Base-by-base conservation (phyloP, 208 protist species). In the Trypanosoma grayi region DNA sequence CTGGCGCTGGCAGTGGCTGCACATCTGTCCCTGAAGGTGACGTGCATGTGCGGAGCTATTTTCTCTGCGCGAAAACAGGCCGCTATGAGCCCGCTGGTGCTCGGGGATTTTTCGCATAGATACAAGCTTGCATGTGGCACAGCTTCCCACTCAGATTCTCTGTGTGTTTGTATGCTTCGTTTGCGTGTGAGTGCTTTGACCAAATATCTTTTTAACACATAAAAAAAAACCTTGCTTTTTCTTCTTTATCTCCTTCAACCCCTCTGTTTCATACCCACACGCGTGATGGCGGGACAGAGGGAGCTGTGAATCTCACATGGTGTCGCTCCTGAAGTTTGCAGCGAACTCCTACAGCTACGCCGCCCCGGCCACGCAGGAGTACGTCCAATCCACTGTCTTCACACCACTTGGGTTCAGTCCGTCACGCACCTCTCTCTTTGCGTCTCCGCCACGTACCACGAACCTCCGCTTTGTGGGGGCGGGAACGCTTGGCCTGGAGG, bases 51-150 rank as follows among this genome's bases (percentile, higher is more conserved):
- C 70, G 84, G 16, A 67, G 59, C 20, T 91, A 91, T 58, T 83
- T 83, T 55, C 67, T 91, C 8, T 87, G 64, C 24, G 20, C 48
- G 0, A 53, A 51, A 36, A 79, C 80, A 10, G 54, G 81, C 22
- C 67, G 80, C 24, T 91, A 78, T 44, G 75, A 87, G 60, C 77
- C 83, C 0, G 41, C 27, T 25, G 77, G 34, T 4, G 63, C 62
- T 24, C 72, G 54, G 27, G 83, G 83, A 6, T 80, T 85, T 67
- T 73, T 82, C 59, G 31, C 59, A 48, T 72, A 60, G 50, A 30
- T 33, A 30, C 40, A 60, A 47, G 7, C 40, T 47, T 46, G 18
- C 28, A 60, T 48, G 22, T 39, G 7, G 3, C 31, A 20, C 1
- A 27, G 4, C 27, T 39, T 4, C 41, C 24, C 11, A 27, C 33